Percentiles rank a stretch among this genome's conserved stretches.
Conservation (phyloP, 768 basidiomycete genomes). For the Tulasnella sp. region DNA sequence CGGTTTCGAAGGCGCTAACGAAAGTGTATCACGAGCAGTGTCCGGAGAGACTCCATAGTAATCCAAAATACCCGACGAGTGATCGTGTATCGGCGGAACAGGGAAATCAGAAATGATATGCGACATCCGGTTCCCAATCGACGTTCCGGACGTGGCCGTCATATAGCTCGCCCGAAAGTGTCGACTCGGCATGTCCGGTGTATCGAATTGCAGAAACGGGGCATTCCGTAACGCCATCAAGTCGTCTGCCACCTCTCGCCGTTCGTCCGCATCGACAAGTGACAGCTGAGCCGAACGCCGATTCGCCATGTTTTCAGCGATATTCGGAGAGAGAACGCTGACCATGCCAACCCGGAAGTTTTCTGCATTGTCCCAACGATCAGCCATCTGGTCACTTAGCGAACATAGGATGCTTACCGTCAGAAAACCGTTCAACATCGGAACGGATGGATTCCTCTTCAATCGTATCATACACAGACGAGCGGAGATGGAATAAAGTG, state of each 20-base stretch:
- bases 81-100: constrained; percentile 9
- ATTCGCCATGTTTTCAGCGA: neutral
- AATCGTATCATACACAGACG: constrained; percentile 6
- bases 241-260: neutral
- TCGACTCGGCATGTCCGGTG: neutral
- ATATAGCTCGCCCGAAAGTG: constrained; percentile 8
- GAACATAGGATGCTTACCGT: neutral
- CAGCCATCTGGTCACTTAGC: neutral
- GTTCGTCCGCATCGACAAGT: neutral
- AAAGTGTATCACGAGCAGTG: too few relatives aligned
- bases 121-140: constrained; percentile 15
- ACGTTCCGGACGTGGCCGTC: constrained; percentile 10
- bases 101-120: constrained; percentile 18
- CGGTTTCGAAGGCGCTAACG: too few relatives aligned
- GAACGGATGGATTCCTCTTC: constrained; percentile 5
- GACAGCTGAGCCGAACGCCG: constrained; percentile 8
- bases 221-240: neutral
- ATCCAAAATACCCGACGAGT: constrained; percentile 1
- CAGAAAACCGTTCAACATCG: neutral
- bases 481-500: neutral
- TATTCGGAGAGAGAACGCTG: neutral
- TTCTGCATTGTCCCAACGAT: neutral
- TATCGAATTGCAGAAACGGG: neutral
- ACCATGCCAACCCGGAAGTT: constrained; percentile 1
- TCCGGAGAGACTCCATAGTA: constrained; percentile 9